Evolutionary conservation across 1,284 basidiomycete genomes (phyloP), one percentile per base, ranked within the genome.

Genomic region (Heterobasidion parviporum): DNA sequence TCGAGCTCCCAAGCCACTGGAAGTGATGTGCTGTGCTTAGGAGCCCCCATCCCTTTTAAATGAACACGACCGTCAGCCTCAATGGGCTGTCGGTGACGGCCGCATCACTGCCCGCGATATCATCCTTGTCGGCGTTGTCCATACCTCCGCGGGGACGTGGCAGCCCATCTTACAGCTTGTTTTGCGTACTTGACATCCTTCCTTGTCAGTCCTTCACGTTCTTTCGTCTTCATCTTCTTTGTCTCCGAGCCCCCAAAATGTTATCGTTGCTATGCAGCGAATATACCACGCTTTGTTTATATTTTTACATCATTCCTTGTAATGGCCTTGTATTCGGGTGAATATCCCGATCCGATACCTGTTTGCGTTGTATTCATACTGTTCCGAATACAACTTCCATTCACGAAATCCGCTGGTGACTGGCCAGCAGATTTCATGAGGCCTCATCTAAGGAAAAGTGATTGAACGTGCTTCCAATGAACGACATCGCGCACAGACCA

Each of bases 81-180:
- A 36, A 3, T 61, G 60, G 60, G 54, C 51, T 34, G 57, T 61
- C 32, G 60, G 59, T 18, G 35, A 10, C 4, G 54, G 56, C 12
- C 53, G 59, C 26, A 60, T 61, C 47, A 51, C 50, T 12, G 52
- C 33, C 34, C 48, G 46, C 12, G 57, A 60, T 38, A 38, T 61
- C 33, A 56, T 56, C 32, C 32, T 61, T 6, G 53, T 60, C 18
- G 60, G 60, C 15, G 59, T 56, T 3, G 59, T 60, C 50, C 60
- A 61, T 32, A 56, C 57, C 10, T 61, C 60, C 8, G 51, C 59
- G 4, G 60, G 60, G 5, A 58, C 55, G 14, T 61, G 59, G 60
- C 62, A 61, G 59, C 59, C 59, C 18, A 61, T 61, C 43, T 51
- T 61, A 4, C 59, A 61, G 20, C 38, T n/a, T n/a, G 38, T n/a